Evolutionary conservation across 257 asterid species (phyloP), one percentile per base, ranked within the genome.

Genomic region (Fraxinus anomala): DNA sequence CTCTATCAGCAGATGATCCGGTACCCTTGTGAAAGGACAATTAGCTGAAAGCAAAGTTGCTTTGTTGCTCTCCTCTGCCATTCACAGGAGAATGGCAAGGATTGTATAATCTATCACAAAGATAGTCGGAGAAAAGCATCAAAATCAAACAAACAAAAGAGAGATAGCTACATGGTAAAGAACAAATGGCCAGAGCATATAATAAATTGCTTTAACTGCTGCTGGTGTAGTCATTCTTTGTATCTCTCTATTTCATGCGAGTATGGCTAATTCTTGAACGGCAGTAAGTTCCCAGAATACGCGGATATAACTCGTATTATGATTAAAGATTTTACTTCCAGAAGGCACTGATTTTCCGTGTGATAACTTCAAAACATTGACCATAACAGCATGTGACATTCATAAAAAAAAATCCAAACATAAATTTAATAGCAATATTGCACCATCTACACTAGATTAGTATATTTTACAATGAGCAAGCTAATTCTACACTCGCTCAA

Each of bases 1-100:
- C 81, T 90, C 95, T 77, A 88, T 59, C 76, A 91, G 73, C 47
- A 91, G 75, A 82, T 91, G 97, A 82, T 86, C 90, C 1, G 97
- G 95, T 65, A 91, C 89, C 82, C 81, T 84, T 21, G 77, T 59
- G 72, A 89, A 81, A 51, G 87, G 87, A 76, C 82, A 80, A 73
- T 89, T 89, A 85, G 82, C 82, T 44, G 88, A 81, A 81, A 73
- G 78, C 17, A 65, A 69, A 69, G 74, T 19, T 76, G 83, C 47
- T 73, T 72, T 72, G 75, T 76, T 81, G 72, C 81, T 85, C 77
- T 77, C 83, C 28, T 82, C 89, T 79, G 80, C 83, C 94, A 89
- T 91, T 82, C 72, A 84, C 85, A 75, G 81, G 73, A 81, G 71
- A 76, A 33, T 75, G 63, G 72, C 72, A 80, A 49, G 21, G 19